These are phyloP conservation scores for Cutaneotrichosporon cutaneum DNA, from an alignment of 1,284 basidiomycete genomes.

Conservation along the genomic window DNA sequence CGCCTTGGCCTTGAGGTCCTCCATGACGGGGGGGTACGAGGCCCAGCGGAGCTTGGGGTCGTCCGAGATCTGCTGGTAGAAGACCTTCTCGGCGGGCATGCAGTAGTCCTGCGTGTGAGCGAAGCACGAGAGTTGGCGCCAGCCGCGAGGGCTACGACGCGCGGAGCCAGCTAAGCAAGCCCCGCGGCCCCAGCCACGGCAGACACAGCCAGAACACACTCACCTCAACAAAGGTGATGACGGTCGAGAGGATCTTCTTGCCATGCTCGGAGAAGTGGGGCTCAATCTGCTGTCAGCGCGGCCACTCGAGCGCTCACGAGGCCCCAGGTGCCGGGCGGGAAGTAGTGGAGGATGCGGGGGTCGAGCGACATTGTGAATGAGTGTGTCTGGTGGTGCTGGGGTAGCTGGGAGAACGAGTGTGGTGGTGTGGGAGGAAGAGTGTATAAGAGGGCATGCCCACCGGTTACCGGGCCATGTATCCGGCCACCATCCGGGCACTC, in stretches of 20 bases:
- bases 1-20: constrained; percentile 84
- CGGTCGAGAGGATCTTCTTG: constrained; percentile 77
- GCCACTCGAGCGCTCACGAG: constrained; percentile 17
- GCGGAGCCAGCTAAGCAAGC: too few relatives aligned
- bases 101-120: constrained; percentile 69
- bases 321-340: constrained; percentile 31
- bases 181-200: too few relatives aligned
- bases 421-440: not conserved
- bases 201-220: constrained; percentile 38
- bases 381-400: not conserved
- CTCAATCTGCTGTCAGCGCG: constrained; percentile 63
- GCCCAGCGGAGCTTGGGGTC: constrained; percentile 80
- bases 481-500: not conserved
- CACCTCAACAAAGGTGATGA: constrained; percentile 82
- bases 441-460: not conserved
- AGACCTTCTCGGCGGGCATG: constrained; percentile 72
- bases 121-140: constrained; percentile 7
- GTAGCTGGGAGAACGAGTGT: not conserved
- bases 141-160: too few relatives aligned
- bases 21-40: constrained; percentile 74
- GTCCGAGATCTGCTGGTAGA: constrained; percentile 76
- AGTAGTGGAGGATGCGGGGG: constrained; percentile 28
- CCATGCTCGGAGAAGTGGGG: constrained; percentile 86
- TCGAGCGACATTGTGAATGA: constrained; percentile 21
- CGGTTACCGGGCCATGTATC: not conserved